Evolutionary conservation across 2,329 filamentous ascomycete species (phyloP).

Genomic region (Phialophora chinensis): DNA sequence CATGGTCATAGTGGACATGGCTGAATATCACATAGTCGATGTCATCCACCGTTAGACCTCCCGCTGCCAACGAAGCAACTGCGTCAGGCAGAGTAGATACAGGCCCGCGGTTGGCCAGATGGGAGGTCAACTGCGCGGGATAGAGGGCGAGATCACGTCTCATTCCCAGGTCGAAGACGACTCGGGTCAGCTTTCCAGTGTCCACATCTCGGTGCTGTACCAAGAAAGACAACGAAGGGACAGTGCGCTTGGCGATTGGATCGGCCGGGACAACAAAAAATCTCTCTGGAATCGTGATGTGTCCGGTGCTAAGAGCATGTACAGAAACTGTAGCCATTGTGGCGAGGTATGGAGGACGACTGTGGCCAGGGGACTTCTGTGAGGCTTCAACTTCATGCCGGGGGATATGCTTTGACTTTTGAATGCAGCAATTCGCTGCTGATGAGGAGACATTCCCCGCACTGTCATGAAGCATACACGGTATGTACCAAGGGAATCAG

Average conservation of each 20-base stretch:
- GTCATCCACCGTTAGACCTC: constrained; percentile 46
- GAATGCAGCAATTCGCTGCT: not conserved
- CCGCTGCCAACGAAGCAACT: constrained; percentile 44
- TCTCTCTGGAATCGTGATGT: constrained; percentile 41
- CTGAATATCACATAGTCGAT: constrained; percentile 52
- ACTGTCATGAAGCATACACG: not conserved
- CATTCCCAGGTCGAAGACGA: constrained; percentile 45
- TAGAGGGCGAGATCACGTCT: constrained; percentile 40
- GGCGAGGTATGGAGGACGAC: not conserved
- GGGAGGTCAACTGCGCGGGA: constrained; percentile 36
- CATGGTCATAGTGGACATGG: constrained; percentile 46
- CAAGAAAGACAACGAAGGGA: constrained; percentile 44
- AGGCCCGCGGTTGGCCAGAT: constrained; percentile 40
- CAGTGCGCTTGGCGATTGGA: constrained; percentile 37
- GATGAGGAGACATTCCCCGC: constrained; percentile 20
- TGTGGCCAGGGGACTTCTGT: not conserved
- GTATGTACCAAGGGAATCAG: not conserved
- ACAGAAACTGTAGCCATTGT: constrained; percentile 43
- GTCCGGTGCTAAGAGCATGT: constrained; percentile 46
- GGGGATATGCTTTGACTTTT: not conserved
- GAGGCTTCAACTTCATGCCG: not conserved
- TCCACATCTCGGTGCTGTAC: constrained; percentile 39
- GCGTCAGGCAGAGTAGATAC: constrained; percentile 40
- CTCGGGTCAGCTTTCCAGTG: constrained; percentile 35
- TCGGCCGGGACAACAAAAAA: constrained; percentile 42